Base-by-base conservation (phyloP, 2,329 filamentous ascomycete species). In the Pseudocercospora eumusae region DNA sequence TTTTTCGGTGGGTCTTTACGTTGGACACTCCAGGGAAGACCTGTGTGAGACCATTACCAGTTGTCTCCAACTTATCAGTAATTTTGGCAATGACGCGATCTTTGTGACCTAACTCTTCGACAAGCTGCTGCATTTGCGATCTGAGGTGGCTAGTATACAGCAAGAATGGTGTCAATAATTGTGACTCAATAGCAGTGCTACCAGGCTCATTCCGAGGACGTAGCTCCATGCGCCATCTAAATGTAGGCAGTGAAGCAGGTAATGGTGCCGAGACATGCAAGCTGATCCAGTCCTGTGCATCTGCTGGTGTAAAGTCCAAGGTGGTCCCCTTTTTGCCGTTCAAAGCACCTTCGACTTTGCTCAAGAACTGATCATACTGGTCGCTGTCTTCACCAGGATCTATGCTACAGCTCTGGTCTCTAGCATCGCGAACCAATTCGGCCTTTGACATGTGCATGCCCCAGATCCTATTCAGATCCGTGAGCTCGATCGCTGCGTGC, bases 401-500 rank as follows among this genome's bases (percentile, higher is more conserved):
- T 64, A 93, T 92, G 64, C 84, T 87, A 15, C 88, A 90, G 68
- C 86, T 82, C 67, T 88, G 82, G 23, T 83, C 77, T 60, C 84
- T 80, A 28, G 86, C 88, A 62, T 88, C 84, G 62, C 81, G 77
- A 59, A 87, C 82, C 60, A 93, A 88, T 10, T 79, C 81, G n/a
- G 79, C 80, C 21, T 85, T 79, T 60, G 86, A 82, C 21, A 92
- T 76, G 8, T 75, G 80, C 75, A 93, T 90, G 25, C 79, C 77
- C 90, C 90, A 95, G n/a, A 92, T 78, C 66, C 87, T 84, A 71
- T 84, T 86, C 62, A 92, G 80, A 72, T 93, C 90, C 2, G 89
- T 91, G 42, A 93, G 72, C 61, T 85, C 81, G 27, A 93, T 73
- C 1, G 78, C 81, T 76, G 93, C 93, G 10, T 85, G 82, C 52